Percentiles rank a stretch among this genome's conserved stretches.
Evolutionary conservation across 176 grass and related monocot species (phyloP).

Genomic region (Musa schizocarpa): DNA sequence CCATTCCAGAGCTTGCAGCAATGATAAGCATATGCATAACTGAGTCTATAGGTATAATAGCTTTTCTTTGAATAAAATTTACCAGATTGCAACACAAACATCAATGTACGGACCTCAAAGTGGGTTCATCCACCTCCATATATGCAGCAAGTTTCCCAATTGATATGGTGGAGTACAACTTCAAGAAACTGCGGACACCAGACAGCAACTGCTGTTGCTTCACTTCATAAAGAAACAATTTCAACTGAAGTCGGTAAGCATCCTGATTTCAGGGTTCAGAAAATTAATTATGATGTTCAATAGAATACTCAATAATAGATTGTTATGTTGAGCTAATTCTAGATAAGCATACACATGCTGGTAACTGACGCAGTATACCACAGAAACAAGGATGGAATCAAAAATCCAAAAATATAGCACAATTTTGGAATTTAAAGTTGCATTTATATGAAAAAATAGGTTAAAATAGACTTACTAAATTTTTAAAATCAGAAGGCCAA

Average conservation of each 20-base stretch:
- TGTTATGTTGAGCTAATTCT: too few species aligned
- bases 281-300: not conserved
- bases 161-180: constrained; percentile 86
- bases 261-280: constrained; percentile 35
- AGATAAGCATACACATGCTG: too few species aligned
- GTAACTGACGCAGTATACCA: too few species aligned
- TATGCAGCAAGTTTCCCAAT: constrained; percentile 83
- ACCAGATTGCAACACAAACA: not conserved
- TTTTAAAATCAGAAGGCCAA: too few species aligned
- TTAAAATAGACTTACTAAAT: too few species aligned
- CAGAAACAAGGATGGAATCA: too few species aligned
- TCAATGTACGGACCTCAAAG: constrained; percentile 56
- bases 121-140: constrained; percentile 89
- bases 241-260: constrained; percentile 92
- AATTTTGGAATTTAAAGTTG: not conserved
- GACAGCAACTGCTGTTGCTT: constrained; percentile 91
- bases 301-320: too few species aligned
- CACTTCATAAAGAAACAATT: constrained; percentile 96
- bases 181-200: constrained; percentile 71
- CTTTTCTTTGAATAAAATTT: not conserved
- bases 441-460: not conserved
- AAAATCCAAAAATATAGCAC: too few species aligned
- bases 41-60: not conserved
- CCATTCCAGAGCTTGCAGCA: not conserved
- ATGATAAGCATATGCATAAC: not conserved